A percentile compares a stretch with the other conserved stretches of the same genome.
phyloP scores from a whole-genome alignment of 495 filamentous ascomycete species.

The Parathielavia hyrcaniae region DNA sequence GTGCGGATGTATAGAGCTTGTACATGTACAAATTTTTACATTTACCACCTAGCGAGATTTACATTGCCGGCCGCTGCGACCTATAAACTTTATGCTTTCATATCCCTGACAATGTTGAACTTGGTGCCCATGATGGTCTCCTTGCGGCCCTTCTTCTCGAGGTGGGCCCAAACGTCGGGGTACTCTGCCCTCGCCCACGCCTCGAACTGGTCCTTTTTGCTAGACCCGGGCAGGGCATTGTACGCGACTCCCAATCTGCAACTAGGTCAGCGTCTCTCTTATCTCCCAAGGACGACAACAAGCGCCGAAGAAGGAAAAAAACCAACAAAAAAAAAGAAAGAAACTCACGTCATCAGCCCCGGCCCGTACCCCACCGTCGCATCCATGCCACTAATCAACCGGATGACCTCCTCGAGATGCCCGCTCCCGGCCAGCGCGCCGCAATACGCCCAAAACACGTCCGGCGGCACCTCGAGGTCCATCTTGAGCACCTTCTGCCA shows the following conservation, averaged over 20 bases:
- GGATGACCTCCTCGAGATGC: conserved; percentile 56
- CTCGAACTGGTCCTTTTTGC: conserved; percentile 61
- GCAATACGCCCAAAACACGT: conserved; percentile 67
- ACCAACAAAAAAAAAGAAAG: not conserved
- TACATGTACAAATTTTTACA: conserved; percentile 14
- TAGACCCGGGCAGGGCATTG: conserved; percentile 57
- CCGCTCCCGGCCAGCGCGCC: conserved; percentile 66
- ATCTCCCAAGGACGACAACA: not conserved
- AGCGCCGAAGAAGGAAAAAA: not conserved
- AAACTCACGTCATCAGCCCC: conserved; percentile 64
- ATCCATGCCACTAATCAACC: conserved; percentile 59
- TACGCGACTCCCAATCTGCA: conserved; percentile 63
- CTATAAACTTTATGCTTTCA: conserved; percentile 35
- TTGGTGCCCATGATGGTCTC: conserved; percentile 35
- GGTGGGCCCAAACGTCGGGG: conserved; percentile 58
- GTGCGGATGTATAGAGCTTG: not conserved
- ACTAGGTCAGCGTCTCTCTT: not conserved
- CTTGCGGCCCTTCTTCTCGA: conserved; percentile 46
- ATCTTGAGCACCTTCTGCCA: conserved; percentile 67
- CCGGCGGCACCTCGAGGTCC: conserved; percentile 66
- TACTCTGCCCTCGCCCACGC: conserved; percentile 63
- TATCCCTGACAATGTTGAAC: conserved; percentile 40
- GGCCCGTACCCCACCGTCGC: conserved; percentile 56
- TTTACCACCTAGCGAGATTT: conserved; percentile 17
- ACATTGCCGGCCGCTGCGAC: not conserved